Evolutionary conservation across 257 asterid species (phyloP), one percentile per base, ranked within the genome.

Genomic region (Petrea volubilis): DNA sequence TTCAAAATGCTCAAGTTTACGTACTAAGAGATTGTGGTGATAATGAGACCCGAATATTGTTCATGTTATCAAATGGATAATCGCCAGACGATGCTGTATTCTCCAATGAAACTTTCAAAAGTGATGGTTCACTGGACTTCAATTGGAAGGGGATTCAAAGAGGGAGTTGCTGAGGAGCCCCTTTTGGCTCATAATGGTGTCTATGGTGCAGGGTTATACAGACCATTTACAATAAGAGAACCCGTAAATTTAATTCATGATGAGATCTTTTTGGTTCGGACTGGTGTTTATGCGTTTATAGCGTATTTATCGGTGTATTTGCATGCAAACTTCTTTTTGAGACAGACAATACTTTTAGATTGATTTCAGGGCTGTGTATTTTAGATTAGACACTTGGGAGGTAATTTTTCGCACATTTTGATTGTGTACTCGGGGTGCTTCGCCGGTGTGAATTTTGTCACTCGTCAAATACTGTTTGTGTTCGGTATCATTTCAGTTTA

Each of bases 341-440:
- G 25, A 24, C 40, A 20, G 64, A 62, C 31, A n/a, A 12, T 52
- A 2, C 0, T 63, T 62, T 13, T 56, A 61, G 73, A 67, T 64
- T 60, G 57, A 71, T 59, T 33, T 28, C 70, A 34, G 65, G 72
- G 36, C 40, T 34, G 49, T 77, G 78, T 64, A 77, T 47, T 63
- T 77, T 72, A 64, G 74, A 58, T 51, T 64, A 41, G 57, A 70
- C 38, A 14, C 15, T 34, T 13, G 11, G 44, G 18, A 33, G 2
- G 43, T 38, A 31, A 27, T 57, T 57, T 50, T 72, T 53, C 60
- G 13, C 17, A 51, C 29, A 20, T 64, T 50, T 64, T 70, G 77
- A 23, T 65, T 65, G 55, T 51, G 55, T 25, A 13, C 29, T 9
- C 2, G 44, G 40, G 59, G 31, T 28, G 67, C 41, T 40, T 41